Evolutionary conservation across 2,329 filamentous ascomycete species (phyloP).

Genomic region (Zalaria sp.): DNA sequence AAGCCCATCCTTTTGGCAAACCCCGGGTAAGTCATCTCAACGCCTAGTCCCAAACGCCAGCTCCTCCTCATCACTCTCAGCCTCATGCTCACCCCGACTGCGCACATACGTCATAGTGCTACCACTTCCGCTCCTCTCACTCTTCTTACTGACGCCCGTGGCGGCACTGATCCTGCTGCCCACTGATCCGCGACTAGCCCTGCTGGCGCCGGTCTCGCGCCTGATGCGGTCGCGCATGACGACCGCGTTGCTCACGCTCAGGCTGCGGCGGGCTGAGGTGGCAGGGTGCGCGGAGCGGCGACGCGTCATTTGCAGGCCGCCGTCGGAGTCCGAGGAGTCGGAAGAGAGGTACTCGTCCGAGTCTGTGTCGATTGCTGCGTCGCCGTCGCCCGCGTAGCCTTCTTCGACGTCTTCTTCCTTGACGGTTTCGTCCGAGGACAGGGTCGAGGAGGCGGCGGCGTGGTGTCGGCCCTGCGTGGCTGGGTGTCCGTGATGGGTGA

Average conservation of each 20-base stretch:
- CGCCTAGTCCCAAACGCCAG: too few species aligned
- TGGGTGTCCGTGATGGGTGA: not conserved
- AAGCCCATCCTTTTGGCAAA: too few species aligned
- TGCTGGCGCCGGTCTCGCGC: constrained; percentile 12
- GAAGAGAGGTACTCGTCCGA: constrained; percentile 26
- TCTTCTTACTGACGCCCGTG: constrained; percentile 19
- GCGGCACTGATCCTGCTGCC: too few species aligned
- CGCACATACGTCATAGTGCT: constrained; percentile 36
- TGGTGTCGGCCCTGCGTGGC: not conserved
- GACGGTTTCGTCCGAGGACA: too few species aligned
- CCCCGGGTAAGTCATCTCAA: too few species aligned
- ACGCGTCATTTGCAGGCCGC: constrained; percentile 23
- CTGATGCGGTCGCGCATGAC: constrained; percentile 17
- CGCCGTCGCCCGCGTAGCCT: constrained; percentile 23
- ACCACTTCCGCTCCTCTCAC: constrained; percentile 32
- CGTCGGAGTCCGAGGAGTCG: constrained; percentile 22
- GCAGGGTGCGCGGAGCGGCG: constrained; percentile 11
- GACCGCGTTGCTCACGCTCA: constrained; percentile 23
- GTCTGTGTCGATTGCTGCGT: constrained; percentile 22
- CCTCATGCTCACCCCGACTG: constrained; percentile 5
- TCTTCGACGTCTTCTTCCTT: constrained; percentile 12
- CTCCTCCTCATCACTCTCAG: too few species aligned
- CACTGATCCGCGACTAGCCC: too few species aligned
- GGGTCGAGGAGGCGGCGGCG: not conserved
- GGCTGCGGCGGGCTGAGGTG: constrained; percentile 9